Evolutionary conservation across 1,284 basidiomycete species (phyloP).

Genomic region (Limonomyces culmigenus): DNA sequence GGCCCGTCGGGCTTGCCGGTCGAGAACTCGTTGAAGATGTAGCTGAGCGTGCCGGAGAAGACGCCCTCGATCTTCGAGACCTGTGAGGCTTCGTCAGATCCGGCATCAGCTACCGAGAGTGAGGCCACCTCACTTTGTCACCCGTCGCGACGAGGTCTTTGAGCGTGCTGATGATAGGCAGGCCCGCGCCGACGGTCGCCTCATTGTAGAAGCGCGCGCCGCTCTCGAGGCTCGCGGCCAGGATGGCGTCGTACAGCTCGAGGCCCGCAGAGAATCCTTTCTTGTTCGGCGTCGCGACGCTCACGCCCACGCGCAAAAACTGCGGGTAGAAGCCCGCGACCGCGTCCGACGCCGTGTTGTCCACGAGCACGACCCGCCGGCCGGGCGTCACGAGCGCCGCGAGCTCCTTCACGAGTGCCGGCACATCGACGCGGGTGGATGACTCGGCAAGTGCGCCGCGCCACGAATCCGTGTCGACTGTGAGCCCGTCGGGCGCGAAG

Average conservation of each 20-base stretch:
- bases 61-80: conserved; percentile 72
- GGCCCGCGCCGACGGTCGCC: conserved; percentile 87
- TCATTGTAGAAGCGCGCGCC: conserved; percentile 75
- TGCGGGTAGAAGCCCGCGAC: conserved; percentile 77
- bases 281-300: conserved; percentile 95
- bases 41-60: conserved; percentile 91
- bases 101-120: too few relatives aligned
- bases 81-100: too few relatives aligned
- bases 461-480: conserved; percentile 24
- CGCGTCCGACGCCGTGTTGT: conserved; percentile 82
- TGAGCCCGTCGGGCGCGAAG: conserved; percentile 33
- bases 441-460: conserved; percentile 26
- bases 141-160: conserved; percentile 87
- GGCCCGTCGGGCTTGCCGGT: conserved; percentile 40
- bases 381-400: conserved; percentile 23
- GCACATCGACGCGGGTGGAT: conserved; percentile 21
- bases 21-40: conserved; percentile 98
- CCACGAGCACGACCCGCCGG: conserved; percentile 67
- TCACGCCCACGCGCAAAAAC: conserved; percentile 67
- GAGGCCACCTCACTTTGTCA: conserved; percentile 69
- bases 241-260: conserved; percentile 56
- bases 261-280: conserved; percentile 83
- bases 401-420: conserved; percentile 27
- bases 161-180: conserved; percentile 85
- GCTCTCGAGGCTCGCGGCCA: conserved; percentile 32